These are phyloP conservation scores for Sporothrix pseudoabietina DNA, from an alignment of 2,329 filamentous ascomycete genomes.

Conservation along the genomic window DNA sequence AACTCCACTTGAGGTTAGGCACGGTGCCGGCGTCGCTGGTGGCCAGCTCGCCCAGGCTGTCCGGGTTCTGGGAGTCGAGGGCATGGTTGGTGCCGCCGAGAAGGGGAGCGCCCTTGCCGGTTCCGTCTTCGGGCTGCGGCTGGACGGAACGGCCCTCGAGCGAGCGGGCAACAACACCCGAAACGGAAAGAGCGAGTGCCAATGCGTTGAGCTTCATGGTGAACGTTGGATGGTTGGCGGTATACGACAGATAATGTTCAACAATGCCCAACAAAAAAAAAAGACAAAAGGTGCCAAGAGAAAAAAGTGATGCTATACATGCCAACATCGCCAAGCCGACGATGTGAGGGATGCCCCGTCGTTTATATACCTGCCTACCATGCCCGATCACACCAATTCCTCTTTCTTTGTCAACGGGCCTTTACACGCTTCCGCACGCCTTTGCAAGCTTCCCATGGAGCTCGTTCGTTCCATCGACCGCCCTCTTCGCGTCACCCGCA, in stretches of 20 bases:
- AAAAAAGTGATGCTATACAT: background rate
- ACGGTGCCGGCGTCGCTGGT: slow-evolving; percentile 64
- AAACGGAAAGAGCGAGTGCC: background rate
- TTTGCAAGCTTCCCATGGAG: background rate
- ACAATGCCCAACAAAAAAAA: background rate
- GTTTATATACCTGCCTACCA: background rate
- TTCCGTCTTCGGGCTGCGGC: slow-evolving; percentile 59
- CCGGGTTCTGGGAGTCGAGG: slow-evolving; percentile 64
- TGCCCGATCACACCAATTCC: too few relatives aligned
- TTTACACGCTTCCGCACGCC: background rate
- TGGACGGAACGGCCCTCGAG: slow-evolving; percentile 16
- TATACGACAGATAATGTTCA: background rate
- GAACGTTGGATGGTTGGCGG: background rate
- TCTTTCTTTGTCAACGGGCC: background rate
- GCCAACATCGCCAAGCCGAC: background rate
- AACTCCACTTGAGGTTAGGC: slow-evolving; percentile 69
- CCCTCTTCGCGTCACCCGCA: slow-evolving; percentile 4
- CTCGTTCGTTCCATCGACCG: background rate
- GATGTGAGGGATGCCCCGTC: background rate
- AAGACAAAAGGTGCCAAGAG: background rate
- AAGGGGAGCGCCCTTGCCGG: slow-evolving; percentile 61
- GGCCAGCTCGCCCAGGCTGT: slow-evolving; percentile 61
- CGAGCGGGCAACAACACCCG: background rate
- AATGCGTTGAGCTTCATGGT: slow-evolving; percentile 5
- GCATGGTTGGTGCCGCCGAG: slow-evolving; percentile 63